Conservation (phyloP, 345 rosid genomes). For the Psidium guajava region DNA sequence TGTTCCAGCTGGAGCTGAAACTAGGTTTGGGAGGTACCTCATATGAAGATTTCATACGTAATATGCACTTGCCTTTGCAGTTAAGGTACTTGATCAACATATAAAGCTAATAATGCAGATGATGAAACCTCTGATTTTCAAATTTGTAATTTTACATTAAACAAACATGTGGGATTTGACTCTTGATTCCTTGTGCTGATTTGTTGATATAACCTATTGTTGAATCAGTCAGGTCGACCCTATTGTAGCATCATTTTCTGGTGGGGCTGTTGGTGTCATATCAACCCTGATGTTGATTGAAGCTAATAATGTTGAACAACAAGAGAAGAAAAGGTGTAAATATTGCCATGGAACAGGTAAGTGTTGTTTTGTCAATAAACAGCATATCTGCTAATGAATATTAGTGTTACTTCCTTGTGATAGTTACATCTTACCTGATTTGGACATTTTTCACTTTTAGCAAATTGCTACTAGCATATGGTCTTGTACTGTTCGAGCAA, state of each 20-base stretch:
- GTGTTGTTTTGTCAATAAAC: neutral
- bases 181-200: neutral
- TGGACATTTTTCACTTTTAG: neutral
- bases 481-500: neutral
- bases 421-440: neutral
- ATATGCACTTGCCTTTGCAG: conserved; percentile 77
- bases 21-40: conserved; percentile 89
- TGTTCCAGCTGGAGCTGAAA: conserved; percentile 75
- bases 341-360: conserved; percentile 91
- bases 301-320: conserved; percentile 77
- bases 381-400: neutral
- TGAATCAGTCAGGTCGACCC: conserved; percentile 85
- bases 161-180: neutral
- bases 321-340: conserved; percentile 93
- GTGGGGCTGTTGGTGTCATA: conserved; percentile 94
- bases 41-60: conserved; percentile 80
- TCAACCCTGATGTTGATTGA: conserved; percentile 94
- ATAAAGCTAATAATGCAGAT: neutral
- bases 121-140: neutral
- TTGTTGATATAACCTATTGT: neutral
- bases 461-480: neutral
- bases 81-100: conserved; percentile 46
- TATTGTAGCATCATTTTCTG: conserved; percentile 91
- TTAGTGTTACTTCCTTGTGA: neutral
- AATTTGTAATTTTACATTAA: neutral